Percentiles rank a stretch among this genome's conserved stretches.
Conservation (phyloP, 805 yeast genomes). For the Grigorovia jiainica region DNA sequence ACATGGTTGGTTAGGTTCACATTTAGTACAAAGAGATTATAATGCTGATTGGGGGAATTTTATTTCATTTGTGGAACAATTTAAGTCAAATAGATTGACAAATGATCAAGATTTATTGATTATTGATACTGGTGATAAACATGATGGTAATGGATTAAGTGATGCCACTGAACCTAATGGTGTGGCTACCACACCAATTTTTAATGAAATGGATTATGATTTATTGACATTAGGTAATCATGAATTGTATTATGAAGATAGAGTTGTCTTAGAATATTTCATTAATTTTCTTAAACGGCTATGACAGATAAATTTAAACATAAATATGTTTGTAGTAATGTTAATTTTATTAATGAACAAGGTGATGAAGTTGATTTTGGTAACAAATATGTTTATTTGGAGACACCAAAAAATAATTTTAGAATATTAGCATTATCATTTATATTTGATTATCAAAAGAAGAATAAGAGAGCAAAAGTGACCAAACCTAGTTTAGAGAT, state of each 20-base stretch:
- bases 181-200: conserved; percentile 46
- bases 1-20: conserved; percentile 95
- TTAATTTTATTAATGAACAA: conserved; percentile 41
- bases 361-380: conserved; percentile 57
- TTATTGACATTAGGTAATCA: conserved; percentile 83
- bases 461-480: conserved; percentile 53
- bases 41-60: conserved; percentile 92
- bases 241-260: conserved; percentile 65
- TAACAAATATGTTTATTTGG: conserved; percentile 51
- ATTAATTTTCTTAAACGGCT: conserved; percentile 46
- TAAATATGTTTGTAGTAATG: conserved; percentile 63
- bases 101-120: conserved; percentile 54
- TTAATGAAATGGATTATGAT: conserved; percentile 61
- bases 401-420: conserved; percentile 42
- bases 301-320: conserved; percentile 44
- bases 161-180: conserved; percentile 78
- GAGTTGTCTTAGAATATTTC: conserved; percentile 58
- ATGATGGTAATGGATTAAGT: conserved; percentile 86
- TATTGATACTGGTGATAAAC: conserved; percentile 87
- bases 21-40: conserved; percentile 64
- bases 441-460: conserved; percentile 58
- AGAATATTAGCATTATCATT: conserved; percentile 67
- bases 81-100: conserved; percentile 29
- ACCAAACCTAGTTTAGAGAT: conserved; percentile 45
- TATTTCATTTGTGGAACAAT: conserved; percentile 50